Percentiles rank a stretch among this genome's conserved stretches.
Conservation (phyloP, 352 stramenopile genomes). For the Globisporangium cylindrosporum region DNA sequence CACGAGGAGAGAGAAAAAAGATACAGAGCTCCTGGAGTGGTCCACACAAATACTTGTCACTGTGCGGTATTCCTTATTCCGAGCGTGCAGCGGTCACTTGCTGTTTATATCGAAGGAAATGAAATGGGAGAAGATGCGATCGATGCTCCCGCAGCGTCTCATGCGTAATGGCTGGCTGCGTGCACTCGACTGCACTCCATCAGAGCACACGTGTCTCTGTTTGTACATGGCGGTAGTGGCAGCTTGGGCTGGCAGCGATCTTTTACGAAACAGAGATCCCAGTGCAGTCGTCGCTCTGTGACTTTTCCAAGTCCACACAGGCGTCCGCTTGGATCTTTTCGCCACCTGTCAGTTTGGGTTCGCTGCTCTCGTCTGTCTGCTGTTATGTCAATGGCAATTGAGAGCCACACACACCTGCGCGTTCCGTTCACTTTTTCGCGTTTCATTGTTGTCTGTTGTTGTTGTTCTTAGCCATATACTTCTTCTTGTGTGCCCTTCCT, state of each 20-base stretch:
- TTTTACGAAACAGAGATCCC: not conserved
- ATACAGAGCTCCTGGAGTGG: not conserved
- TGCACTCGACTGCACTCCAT: not conserved
- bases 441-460: slow-evolving; percentile 6
- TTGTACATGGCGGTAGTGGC: too few relatives aligned
- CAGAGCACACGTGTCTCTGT: not conserved
- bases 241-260: too few relatives aligned
- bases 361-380: not conserved
- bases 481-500: slow-evolving; percentile 4
- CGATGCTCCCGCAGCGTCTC: not conserved
- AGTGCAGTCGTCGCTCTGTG: not conserved
- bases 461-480: slow-evolving; percentile 11
- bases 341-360: not conserved
- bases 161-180: not conserved
- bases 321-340: not conserved
- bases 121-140: not conserved
- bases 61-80: too few relatives aligned
- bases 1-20: not conserved
- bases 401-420: not conserved
- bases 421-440: not conserved
- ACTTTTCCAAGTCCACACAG: not conserved
- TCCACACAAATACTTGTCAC: too few relatives aligned
- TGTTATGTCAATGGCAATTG: not conserved
- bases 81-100: too few relatives aligned
- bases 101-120: too few relatives aligned